Evolutionary conservation across 768 basidiomycete genomes (phyloP).

Genomic region (Harrya chromipes): DNA sequence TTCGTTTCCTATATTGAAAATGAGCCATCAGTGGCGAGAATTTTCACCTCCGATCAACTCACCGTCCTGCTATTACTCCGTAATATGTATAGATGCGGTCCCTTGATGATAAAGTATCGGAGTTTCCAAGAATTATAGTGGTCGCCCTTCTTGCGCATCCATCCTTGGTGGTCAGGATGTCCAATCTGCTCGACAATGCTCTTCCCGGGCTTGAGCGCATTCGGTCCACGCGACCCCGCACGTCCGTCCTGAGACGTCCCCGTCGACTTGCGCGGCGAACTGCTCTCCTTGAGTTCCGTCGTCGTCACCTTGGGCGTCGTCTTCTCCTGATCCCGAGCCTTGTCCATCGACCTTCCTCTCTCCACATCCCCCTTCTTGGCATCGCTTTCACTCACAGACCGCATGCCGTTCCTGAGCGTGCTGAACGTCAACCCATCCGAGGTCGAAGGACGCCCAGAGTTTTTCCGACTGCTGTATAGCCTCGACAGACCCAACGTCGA

Average conservation of each 20-base stretch:
- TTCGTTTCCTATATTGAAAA: slow-evolving; percentile 66
- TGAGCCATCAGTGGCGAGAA: neutral
- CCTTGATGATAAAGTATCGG: slow-evolving; percentile 91
- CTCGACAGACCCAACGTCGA: slow-evolving; percentile 48
- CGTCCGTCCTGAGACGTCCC: slow-evolving; percentile 26
- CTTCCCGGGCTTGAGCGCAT: slow-evolving; percentile 53
- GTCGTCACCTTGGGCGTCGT: slow-evolving; percentile 12
- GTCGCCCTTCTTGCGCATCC: slow-evolving; percentile 96
- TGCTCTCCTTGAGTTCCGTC: slow-evolving; percentile 34
- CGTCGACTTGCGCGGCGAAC: slow-evolving; percentile 57
- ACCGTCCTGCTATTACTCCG: slow-evolving; percentile 62
- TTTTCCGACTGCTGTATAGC: slow-evolving; percentile 44
- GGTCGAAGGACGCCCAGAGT: slow-evolving; percentile 41
- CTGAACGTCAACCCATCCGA: slow-evolving; percentile 33
- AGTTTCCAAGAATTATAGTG: slow-evolving; percentile 91
- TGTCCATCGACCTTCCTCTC: slow-evolving; percentile 26
- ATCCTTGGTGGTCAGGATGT: slow-evolving; percentile 83
- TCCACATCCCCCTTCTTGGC: slow-evolving; percentile 15
- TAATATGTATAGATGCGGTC: slow-evolving; percentile 85
- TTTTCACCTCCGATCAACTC: neutral
- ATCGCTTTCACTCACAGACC: slow-evolving; percentile 20
- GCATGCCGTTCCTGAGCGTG: slow-evolving; percentile 23
- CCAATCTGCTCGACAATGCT: slow-evolving; percentile 91
- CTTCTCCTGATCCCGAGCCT: slow-evolving; percentile 20
- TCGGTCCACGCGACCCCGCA: slow-evolving; percentile 25